These are phyloP conservation scores for Blastobotrys attinorum DNA, from an alignment of 805 yeast genomes.

Conservation along the genomic window DNA sequence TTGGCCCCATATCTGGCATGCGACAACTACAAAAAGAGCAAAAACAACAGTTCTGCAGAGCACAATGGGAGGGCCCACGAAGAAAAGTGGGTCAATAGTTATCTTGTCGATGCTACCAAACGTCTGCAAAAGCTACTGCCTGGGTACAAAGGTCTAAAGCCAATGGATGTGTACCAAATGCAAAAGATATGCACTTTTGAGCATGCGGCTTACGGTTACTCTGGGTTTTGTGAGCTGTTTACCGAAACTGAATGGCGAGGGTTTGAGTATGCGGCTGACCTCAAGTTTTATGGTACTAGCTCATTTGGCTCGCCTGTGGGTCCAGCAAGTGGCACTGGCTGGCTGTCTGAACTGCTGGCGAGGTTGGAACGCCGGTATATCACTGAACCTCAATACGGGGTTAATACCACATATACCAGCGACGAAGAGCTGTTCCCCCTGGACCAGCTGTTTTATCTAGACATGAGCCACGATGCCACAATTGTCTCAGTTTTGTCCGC, in stretches of 20 bases:
- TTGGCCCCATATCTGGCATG: constrained; percentile 33
- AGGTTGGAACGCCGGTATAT: constrained; percentile 43
- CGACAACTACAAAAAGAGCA: constrained; percentile 24
- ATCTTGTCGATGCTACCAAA: constrained; percentile 45
- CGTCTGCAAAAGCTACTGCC: constrained; percentile 47
- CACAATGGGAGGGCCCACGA: constrained; percentile 9
- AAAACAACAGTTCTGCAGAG: background rate
- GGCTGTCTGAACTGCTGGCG: constrained; percentile 36
- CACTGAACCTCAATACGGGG: constrained; percentile 42
- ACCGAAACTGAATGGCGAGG: constrained; percentile 60
- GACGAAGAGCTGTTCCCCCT: constrained; percentile 30
- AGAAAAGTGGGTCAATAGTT: constrained; percentile 32
- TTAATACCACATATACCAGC: constrained; percentile 36
- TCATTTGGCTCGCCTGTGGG: constrained; percentile 58
- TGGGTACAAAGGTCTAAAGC: constrained; percentile 36
- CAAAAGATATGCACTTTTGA: constrained; percentile 70
- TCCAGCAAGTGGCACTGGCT: constrained; percentile 53
- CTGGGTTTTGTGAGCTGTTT: constrained; percentile 60
- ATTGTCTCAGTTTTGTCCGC: constrained; percentile 55
- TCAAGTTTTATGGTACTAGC: constrained; percentile 49
- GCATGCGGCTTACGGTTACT: constrained; percentile 57
- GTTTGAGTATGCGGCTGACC: constrained; percentile 52
- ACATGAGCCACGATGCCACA: constrained; percentile 71
- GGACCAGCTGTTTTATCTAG: constrained; percentile 50
- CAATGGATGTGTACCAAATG: constrained; percentile 43